phyloP scores from a whole-genome alignment of 2,329 filamentous ascomycete species.

The Xylaria sp. region DNA sequence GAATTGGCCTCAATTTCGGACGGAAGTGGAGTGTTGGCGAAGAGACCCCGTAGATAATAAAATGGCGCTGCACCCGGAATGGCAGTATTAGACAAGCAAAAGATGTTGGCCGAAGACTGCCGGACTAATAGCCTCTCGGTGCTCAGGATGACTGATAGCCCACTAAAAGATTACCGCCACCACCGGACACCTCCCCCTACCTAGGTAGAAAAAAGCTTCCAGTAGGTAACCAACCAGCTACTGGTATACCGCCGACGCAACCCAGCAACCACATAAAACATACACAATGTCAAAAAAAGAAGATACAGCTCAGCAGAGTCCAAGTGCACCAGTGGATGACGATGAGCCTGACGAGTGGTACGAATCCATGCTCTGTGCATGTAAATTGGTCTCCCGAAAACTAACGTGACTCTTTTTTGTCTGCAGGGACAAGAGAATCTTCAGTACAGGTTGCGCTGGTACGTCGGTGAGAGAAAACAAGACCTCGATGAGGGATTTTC shows the following conservation, averaged over 20 bases:
- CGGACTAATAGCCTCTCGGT: conserved; percentile 24
- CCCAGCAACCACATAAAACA: neutral
- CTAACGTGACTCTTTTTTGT: conserved; percentile 25
- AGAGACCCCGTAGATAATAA: neutral
- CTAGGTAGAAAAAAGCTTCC: conserved; percentile 1
- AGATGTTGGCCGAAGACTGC: conserved; percentile 12
- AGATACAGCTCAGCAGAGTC: conserved; percentile 53
- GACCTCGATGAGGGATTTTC: conserved; percentile 24
- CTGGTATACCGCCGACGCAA: too few species aligned
- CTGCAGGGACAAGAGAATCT: conserved; percentile 93
- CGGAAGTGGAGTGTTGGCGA: conserved; percentile 12
- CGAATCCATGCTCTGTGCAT: conserved; percentile 45
- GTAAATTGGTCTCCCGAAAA: conserved; percentile 7
- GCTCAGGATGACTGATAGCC: conserved; percentile 8
- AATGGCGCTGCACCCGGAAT: conserved; percentile 12
- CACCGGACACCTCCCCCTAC: conserved; percentile 8
- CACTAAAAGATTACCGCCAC: conserved; percentile 21
- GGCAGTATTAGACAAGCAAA: neutral
- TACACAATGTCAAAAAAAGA: conserved; percentile 67
- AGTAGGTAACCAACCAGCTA: conserved; percentile 1
- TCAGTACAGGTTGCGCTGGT: conserved; percentile 95
- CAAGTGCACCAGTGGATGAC: conserved; percentile 65
- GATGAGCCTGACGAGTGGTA: conserved; percentile 98
- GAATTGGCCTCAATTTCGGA: conserved; percentile 10
- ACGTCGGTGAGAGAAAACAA: conserved; percentile 37